A percentile compares a stretch with the other conserved stretches of the same genome.
These are phyloP conservation scores for Phycomyces blakesleeanus DNA, from an alignment of 192 early-diverging fungal species.

Conservation along the genomic window DNA sequence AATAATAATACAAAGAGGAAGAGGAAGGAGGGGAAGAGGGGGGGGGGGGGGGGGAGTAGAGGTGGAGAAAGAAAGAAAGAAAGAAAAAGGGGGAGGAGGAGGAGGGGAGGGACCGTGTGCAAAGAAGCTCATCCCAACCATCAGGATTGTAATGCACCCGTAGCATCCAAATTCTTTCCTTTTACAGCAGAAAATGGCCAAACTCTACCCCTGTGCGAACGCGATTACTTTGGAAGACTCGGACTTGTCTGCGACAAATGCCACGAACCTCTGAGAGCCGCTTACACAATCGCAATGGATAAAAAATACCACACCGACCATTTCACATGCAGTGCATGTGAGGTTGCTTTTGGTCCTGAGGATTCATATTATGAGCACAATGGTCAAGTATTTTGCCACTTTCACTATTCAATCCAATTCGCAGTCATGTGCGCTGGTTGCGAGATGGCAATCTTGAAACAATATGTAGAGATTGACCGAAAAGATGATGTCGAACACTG, in stretches of 20 bases:
- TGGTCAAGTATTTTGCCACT: slow-evolving; percentile 87
- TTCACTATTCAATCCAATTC: slow-evolving; percentile 88
- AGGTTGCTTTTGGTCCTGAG: slow-evolving; percentile 88
- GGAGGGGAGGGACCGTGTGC: slow-evolving; percentile 36
- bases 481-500: slow-evolving; percentile 80
- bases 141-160: slow-evolving; percentile 73
- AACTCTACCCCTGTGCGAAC: slow-evolving; percentile 73
- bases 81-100: too few relatives aligned
- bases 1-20: too few relatives aligned
- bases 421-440: slow-evolving; percentile 94
- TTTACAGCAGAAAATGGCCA: slow-evolving; percentile 55
- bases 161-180: slow-evolving; percentile 86
- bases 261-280: slow-evolving; percentile 81
- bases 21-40: too few relatives aligned
- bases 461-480: slow-evolving; percentile 90
- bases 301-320: slow-evolving; percentile 97
- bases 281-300: slow-evolving; percentile 88
- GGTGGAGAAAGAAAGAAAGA: too few relatives aligned
- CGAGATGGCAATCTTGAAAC: slow-evolving; percentile 88
- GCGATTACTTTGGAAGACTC: slow-evolving; percentile 81
- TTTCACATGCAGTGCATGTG: slow-evolving; percentile 92
- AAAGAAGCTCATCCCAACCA: slow-evolving; percentile 18
- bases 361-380: slow-evolving; percentile 97
- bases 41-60: too few relatives aligned
- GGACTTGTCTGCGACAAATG: slow-evolving; percentile 85